Percentiles rank a stretch among this genome's conserved stretches.
Conservation (phyloP, 257 asterid genomes). For the Striga asiatica region DNA sequence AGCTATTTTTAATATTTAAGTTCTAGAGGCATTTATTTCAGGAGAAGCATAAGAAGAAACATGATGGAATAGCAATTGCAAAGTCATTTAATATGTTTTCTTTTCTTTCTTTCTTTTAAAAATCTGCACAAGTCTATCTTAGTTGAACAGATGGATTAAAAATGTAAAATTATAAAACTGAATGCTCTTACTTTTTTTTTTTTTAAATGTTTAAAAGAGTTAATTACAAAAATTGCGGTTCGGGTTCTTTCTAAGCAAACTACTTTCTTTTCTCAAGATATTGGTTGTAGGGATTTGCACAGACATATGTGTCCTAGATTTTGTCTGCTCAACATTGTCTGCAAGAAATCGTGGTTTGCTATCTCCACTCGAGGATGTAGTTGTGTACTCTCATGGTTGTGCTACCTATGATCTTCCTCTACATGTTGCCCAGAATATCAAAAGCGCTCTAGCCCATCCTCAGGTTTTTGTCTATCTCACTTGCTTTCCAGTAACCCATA, state of each 20-base stretch:
- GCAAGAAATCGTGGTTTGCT: constrained; percentile 67
- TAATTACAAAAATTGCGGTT: background rate
- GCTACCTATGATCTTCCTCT: constrained; percentile 79
- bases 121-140: too few species aligned
- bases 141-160: too few species aligned
- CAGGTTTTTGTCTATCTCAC: constrained; percentile 37
- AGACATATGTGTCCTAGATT: constrained; percentile 82
- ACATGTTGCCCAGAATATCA: constrained; percentile 36
- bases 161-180: too few species aligned
- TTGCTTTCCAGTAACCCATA: background rate
- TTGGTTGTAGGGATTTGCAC: constrained; percentile 88
- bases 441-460: constrained; percentile 84
- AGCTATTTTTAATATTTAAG: too few species aligned
- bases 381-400: constrained; percentile 76
- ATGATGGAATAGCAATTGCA: too few species aligned
- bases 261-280: constrained; percentile 29
- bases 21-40: too few species aligned
- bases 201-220: too few species aligned
- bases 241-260: background rate
- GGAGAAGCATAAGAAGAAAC: too few species aligned
- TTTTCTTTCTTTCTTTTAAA: too few species aligned
- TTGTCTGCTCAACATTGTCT: constrained; percentile 64
- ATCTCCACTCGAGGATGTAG: constrained; percentile 57
- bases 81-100: too few species aligned
- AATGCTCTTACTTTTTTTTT: too few species aligned